Percentiles rank a stretch among this genome's conserved stretches.
phyloP scores from a whole-genome alignment of 2,329 filamentous ascomycete genomes.

The Phaeosphaeriaceae sp. region DNA sequence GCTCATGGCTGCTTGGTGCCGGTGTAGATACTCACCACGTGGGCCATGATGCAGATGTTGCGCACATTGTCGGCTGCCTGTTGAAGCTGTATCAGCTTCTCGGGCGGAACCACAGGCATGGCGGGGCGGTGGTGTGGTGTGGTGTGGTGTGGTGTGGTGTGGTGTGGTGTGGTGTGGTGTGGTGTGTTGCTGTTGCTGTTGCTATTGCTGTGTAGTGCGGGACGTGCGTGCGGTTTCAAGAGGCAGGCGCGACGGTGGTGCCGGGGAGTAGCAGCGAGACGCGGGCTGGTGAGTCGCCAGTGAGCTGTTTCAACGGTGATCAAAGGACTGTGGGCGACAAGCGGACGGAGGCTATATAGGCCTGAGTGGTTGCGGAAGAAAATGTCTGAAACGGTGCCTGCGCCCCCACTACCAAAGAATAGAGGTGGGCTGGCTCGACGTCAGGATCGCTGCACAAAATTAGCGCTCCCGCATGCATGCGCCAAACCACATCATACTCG shows the following conservation, averaged over 20 bases:
- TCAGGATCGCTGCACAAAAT: background rate
- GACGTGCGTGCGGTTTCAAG: background rate
- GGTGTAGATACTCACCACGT: conserved; percentile 15
- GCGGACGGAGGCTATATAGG: conserved; percentile 7
- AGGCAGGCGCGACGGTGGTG: background rate
- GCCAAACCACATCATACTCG: background rate
- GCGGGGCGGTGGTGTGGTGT: background rate
- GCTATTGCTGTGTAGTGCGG: too few species aligned
- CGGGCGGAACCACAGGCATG: conserved; percentile 92
- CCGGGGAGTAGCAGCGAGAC: too few species aligned
- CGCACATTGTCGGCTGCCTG: conserved; percentile 85
- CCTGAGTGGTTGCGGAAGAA: conserved; percentile 24
- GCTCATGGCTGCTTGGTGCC: background rate
- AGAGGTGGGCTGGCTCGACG: background rate
- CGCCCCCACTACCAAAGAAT: background rate
- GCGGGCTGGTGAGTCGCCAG: too few species aligned
- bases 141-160: conserved; percentile 6
- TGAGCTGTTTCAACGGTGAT: conserved; percentile 17
- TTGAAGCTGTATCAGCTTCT: conserved; percentile 91
- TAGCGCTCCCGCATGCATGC: conserved; percentile 2
- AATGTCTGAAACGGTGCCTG: conserved; percentile 18
- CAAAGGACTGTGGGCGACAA: conserved; percentile 9
- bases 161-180: too few species aligned
- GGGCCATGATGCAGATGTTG: conserved; percentile 67
- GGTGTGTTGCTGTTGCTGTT: too few species aligned